These are phyloP conservation scores for Abelmoschus esculentus DNA, from an alignment of 345 rosid genomes.

Conservation along the genomic window DNA sequence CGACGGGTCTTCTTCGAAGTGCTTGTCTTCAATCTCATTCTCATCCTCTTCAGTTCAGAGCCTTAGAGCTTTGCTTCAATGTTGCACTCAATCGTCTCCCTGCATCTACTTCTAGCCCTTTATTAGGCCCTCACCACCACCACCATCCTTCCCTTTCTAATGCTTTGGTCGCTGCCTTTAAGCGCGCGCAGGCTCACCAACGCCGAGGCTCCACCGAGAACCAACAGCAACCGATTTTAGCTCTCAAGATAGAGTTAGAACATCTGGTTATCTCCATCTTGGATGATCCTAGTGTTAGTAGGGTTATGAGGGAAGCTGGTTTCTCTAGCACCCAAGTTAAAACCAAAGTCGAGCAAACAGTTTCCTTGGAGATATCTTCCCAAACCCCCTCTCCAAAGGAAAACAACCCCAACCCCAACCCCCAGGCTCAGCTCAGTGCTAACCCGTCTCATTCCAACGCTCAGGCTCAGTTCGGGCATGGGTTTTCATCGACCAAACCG, in stretches of 20 bases:
- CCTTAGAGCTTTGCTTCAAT: slow-evolving; percentile 68
- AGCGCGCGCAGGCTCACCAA: slow-evolving; percentile 78
- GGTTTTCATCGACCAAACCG: slow-evolving; percentile 19
- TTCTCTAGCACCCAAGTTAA: slow-evolving; percentile 63
- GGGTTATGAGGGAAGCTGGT: slow-evolving; percentile 83
- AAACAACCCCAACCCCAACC: slow-evolving; percentile 23
- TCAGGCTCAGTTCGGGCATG: slow-evolving; percentile 14
- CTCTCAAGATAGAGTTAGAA: slow-evolving; percentile 60
- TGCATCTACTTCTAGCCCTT: slow-evolving; percentile 48
- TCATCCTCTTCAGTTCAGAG: slow-evolving; percentile 72
- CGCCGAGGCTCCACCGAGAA: slow-evolving; percentile 65
- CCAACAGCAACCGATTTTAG: slow-evolving; percentile 74
- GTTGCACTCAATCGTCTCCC: slow-evolving; percentile 77
- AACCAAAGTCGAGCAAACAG: slow-evolving; percentile 49
- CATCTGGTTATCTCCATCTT: slow-evolving; percentile 56
- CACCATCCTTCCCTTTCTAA: slow-evolving; percentile 53
- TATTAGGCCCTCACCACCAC: slow-evolving; percentile 29
- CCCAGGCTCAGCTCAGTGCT: slow-evolving; percentile 15
- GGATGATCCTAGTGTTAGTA: slow-evolving; percentile 72
- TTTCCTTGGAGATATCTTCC: slow-evolving; percentile 40
- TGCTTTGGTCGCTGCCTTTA: slow-evolving; percentile 68
- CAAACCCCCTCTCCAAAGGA: slow-evolving; percentile 24
- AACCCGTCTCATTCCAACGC: slow-evolving; percentile 20
- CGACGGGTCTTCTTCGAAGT: slow-evolving; percentile 46
- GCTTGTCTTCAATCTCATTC: slow-evolving; percentile 65